These are phyloP conservation scores for Pseudohyphozyma bogoriensis DNA, from an alignment of 768 basidiomycete genomes.

Conservation along the genomic window DNA sequence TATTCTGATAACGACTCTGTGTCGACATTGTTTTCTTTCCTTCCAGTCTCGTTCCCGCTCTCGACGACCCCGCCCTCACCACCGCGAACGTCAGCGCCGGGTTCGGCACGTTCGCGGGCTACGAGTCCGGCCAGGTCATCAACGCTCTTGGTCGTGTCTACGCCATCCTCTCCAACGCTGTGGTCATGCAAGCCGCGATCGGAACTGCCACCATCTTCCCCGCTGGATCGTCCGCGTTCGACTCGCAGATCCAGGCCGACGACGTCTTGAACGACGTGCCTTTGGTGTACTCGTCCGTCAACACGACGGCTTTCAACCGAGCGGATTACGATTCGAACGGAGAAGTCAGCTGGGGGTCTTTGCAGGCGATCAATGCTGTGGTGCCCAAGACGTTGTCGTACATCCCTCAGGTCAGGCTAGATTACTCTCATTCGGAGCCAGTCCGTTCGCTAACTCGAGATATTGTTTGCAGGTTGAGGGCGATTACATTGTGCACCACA, in stretches of 20 bases:
- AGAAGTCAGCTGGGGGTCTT: background rate
- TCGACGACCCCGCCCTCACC: background rate
- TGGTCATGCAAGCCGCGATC: background rate
- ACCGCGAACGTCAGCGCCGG: background rate
- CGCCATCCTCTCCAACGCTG: background rate
- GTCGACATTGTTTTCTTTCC: too few relatives aligned
- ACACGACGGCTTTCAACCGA: background rate
- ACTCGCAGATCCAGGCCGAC: background rate
- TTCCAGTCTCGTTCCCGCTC: too few relatives aligned
- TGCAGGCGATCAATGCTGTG: background rate
- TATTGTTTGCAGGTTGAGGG: too few relatives aligned
- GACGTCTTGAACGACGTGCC: background rate
- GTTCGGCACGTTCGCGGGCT: too few relatives aligned
- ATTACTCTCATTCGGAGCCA: too few relatives aligned
- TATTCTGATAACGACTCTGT: too few relatives aligned
- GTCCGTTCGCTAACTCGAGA: too few relatives aligned
- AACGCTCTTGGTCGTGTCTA: background rate
- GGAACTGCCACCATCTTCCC: background rate
- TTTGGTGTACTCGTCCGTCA: background rate
- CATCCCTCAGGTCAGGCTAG: too few relatives aligned
- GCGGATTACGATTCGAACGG: background rate
- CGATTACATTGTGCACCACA: too few relatives aligned
- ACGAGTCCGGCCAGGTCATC: background rate
- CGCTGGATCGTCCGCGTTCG: background rate
- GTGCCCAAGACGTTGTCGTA: too few relatives aligned